These are phyloP conservation scores for Aspergillus candidus DNA, from an alignment of 2,329 filamentous ascomycete species.

Conservation along the genomic window DNA sequence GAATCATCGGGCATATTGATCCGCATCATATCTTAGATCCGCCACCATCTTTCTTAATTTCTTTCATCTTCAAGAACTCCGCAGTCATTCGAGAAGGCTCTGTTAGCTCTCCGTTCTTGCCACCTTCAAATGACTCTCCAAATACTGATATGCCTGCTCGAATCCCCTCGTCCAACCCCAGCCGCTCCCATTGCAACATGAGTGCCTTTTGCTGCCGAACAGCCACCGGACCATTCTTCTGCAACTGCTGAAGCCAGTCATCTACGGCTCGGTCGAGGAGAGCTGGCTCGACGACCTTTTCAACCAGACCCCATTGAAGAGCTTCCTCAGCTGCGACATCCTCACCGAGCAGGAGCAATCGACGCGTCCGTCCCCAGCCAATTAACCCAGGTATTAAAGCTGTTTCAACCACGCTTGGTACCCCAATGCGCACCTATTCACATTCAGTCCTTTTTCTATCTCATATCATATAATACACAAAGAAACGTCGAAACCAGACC, in stretches of 20 bases:
- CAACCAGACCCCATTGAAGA: conserved; percentile 32
- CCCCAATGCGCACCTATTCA: conserved; percentile 24
- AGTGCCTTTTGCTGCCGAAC: conserved; percentile 30
- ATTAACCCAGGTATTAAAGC: conserved; percentile 33
- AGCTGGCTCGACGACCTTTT: conserved; percentile 25
- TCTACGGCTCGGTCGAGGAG: conserved; percentile 27
- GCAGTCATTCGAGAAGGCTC: conserved; percentile 2
- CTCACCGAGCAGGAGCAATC: conserved; percentile 33
- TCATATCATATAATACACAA: neutral
- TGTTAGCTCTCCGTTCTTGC: neutral
- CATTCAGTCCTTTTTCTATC: neutral
- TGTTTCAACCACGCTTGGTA: conserved; percentile 37
- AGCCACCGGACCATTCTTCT: conserved; percentile 26
- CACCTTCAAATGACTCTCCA: conserved; percentile 15
- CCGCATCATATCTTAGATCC: neutral
- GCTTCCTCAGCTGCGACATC: conserved; percentile 27
- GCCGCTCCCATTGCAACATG: conserved; percentile 23
- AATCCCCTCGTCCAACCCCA: conserved; percentile 18
- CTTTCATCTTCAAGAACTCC: conserved; percentile 1
- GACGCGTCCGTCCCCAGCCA: conserved; percentile 32
- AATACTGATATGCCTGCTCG: conserved; percentile 23
- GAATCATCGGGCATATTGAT: too few species aligned
- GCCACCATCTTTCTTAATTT: neutral
- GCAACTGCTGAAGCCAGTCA: conserved; percentile 25
- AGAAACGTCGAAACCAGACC: conserved; percentile 13